Percentiles rank a stretch among this genome's conserved stretches.
Conservation (phyloP, 768 basidiomycete species). For the Mrakia frigida region DNA sequence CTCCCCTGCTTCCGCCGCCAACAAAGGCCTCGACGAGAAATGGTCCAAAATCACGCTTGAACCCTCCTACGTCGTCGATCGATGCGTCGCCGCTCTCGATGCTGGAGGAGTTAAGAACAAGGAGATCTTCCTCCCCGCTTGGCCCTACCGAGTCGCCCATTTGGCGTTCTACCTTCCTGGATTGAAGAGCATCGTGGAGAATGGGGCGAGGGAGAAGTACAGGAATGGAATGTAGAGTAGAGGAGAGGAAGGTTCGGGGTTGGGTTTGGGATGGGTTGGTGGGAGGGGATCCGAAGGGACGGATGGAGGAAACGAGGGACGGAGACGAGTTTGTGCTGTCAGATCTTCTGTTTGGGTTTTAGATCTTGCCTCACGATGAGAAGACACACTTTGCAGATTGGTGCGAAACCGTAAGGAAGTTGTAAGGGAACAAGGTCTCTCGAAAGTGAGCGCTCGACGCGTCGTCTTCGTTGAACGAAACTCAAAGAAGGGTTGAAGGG, state of each 20-base stretch:
- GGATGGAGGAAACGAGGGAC: too few species aligned
- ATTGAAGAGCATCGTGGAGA: conserved; percentile 57
- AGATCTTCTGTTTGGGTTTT: too few species aligned
- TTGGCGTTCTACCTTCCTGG: conserved; percentile 47
- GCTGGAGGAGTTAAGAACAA: conserved; percentile 48
- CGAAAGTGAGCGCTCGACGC: too few species aligned
- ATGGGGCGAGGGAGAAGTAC: conserved; percentile 61
- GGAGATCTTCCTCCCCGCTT: conserved; percentile 55
- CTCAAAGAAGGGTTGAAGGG: too few species aligned
- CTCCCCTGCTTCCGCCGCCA: background rate
- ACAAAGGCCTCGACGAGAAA: background rate
- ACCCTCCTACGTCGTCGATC: conserved; percentile 56
- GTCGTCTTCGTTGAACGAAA: too few species aligned
- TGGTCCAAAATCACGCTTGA: conserved; percentile 46
- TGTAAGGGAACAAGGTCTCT: too few species aligned
- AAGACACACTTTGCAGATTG: too few species aligned
- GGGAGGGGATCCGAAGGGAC: too few species aligned
- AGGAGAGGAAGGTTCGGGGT: background rate
- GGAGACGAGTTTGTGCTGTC: background rate
- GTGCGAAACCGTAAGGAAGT: too few species aligned
- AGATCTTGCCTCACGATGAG: too few species aligned
- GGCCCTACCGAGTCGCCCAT: conserved; percentile 49
- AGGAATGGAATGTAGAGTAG: conserved; percentile 32
- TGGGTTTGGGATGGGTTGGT: too few species aligned
- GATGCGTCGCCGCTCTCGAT: conserved; percentile 62